A percentile compares a stretch with the other conserved stretches of the same genome.
These are phyloP conservation scores for Crucihimalaya himalaica DNA, from an alignment of 345 rosid species.

Conservation along the genomic window DNA sequence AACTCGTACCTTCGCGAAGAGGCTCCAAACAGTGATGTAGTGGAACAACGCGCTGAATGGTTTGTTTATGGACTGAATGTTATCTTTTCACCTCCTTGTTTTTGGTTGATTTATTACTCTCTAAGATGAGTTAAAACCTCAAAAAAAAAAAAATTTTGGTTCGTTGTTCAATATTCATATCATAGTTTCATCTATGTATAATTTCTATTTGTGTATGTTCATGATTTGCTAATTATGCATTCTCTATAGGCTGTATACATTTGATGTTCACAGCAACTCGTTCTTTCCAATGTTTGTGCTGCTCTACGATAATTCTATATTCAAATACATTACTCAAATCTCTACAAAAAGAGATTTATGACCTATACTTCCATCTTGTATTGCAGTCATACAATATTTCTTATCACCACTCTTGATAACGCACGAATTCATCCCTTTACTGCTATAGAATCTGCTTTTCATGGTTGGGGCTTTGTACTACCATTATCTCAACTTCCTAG, in stretches of 20 bases:
- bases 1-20: slow-evolving; percentile 96
- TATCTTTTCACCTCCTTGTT: not conserved
- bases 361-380: slow-evolving; percentile 32
- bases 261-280: slow-evolving; percentile 99
- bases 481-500: slow-evolving; percentile 97
- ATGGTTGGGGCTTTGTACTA: slow-evolving; percentile 91
- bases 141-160: not conserved
- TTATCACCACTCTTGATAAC: slow-evolving; percentile 83
- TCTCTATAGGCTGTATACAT: slow-evolving; percentile 82
- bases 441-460: slow-evolving; percentile 90
- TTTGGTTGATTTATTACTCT: not conserved
- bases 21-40: slow-evolving; percentile 95
- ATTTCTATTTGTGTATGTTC: not conserved
- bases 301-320: slow-evolving; percentile 69
- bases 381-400: slow-evolving; percentile 90
- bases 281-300: slow-evolving; percentile 97
- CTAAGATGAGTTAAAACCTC: not conserved
- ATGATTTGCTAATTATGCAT: slow-evolving; percentile 11
- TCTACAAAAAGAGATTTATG: slow-evolving; percentile 1
- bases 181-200: not conserved
- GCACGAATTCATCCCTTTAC: slow-evolving; percentile 82
- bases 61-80: slow-evolving; percentile 47
- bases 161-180: not conserved
- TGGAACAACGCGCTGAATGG: slow-evolving; percentile 99
- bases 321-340: slow-evolving; percentile 19